phyloP scores from a whole-genome alignment of 768 basidiomycete species.

The Russula sp. region DNA sequence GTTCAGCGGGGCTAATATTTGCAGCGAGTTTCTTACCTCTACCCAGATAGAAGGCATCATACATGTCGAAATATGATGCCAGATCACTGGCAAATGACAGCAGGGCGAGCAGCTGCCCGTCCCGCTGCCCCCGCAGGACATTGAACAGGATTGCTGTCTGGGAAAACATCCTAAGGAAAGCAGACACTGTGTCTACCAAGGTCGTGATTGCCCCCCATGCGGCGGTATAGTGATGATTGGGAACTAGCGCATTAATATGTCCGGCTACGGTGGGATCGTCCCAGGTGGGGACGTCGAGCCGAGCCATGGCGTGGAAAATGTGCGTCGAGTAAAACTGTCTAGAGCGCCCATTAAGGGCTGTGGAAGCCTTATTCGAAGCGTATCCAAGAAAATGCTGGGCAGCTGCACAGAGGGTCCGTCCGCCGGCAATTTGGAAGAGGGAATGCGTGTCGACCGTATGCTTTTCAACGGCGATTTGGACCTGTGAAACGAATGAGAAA shows the following conservation, averaged over 20 bases:
- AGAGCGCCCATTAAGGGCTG: constrained; percentile 52
- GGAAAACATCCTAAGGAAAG: constrained; percentile 46
- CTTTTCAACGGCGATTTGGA: constrained; percentile 17
- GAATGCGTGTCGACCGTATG: constrained; percentile 11
- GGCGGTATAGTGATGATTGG: constrained; percentile 37
- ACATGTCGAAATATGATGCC: constrained; percentile 33
- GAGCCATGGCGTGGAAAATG: constrained; percentile 58
- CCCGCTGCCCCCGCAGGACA: constrained; percentile 57
- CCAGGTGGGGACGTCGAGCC: constrained; percentile 73
- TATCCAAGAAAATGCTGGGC: constrained; percentile 41
- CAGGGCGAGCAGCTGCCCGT: constrained; percentile 53
- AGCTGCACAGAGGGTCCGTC: constrained; percentile 48
- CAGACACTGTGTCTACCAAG: constrained; percentile 38
- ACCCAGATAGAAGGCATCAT: not conserved
- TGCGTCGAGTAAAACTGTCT: constrained; percentile 57
- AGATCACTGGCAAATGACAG: constrained; percentile 51
- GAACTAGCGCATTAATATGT: constrained; percentile 51
- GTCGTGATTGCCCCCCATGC: constrained; percentile 56
- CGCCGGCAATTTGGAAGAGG: constrained; percentile 32
- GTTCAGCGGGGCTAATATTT: not conserved
- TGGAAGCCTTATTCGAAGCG: constrained; percentile 34
- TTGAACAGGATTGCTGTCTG: constrained; percentile 55
- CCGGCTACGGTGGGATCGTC: constrained; percentile 59
- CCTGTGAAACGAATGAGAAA: not conserved
- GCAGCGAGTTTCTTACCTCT: constrained; percentile 2